Conservation (phyloP, 192 early-diverging fungal genomes). For the Backusella luteola region DNA sequence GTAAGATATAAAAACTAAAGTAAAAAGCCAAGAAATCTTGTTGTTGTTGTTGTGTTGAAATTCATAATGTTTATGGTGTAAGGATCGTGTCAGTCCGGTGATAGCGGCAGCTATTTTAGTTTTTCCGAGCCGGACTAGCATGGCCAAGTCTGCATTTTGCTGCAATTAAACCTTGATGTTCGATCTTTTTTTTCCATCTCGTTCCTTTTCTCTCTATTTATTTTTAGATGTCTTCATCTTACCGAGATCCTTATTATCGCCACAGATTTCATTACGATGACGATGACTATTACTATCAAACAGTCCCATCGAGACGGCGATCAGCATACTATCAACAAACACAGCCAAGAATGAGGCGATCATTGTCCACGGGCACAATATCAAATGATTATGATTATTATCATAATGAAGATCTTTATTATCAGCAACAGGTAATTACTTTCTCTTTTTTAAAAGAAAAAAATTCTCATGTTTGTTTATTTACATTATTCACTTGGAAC, state of each 20-base stretch:
- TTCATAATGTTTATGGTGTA: background rate
- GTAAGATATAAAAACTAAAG: background rate
- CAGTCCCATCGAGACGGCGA: background rate
- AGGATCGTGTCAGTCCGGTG: background rate
- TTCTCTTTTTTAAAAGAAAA: background rate
- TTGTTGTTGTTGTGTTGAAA: background rate
- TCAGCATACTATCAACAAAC: background rate
- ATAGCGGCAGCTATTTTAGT: background rate
- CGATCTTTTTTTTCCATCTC: background rate
- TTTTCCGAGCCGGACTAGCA: background rate
- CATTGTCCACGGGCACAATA: background rate
- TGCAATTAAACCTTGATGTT: background rate
- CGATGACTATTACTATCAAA: constrained; percentile 1
- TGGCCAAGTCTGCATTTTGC: background rate
- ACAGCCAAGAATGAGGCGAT: background rate
- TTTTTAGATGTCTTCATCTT: background rate
- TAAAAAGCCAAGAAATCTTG: background rate
- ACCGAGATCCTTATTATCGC: background rate
- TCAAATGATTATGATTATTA: background rate
- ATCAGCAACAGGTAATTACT: background rate
- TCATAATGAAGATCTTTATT: background rate
- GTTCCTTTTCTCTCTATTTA: background rate
- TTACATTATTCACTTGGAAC: background rate
- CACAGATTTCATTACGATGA: background rate
- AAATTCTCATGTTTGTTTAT: constrained; percentile 5